Evolutionary conservation across 2,329 filamentous ascomycete species (phyloP).

Genomic region (Aspergillus candidus): DNA sequence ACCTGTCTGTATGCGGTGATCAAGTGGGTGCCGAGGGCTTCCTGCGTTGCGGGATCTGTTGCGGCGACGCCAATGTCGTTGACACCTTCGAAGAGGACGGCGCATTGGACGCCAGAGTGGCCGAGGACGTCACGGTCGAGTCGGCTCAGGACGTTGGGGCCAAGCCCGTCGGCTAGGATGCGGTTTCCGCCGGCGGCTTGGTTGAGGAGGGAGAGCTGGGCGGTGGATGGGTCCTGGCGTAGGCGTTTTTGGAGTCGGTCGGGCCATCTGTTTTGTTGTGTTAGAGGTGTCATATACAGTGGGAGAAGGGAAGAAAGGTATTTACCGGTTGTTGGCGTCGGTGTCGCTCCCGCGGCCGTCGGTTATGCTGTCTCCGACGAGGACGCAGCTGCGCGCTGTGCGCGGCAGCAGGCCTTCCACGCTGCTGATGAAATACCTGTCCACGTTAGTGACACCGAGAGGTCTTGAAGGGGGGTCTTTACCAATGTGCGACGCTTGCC

Average conservation of each 20-base stretch:
- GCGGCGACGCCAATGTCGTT: constrained; percentile 59
- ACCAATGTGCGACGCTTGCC: constrained; percentile 41
- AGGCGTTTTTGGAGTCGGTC: constrained; percentile 51
- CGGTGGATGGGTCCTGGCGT: constrained; percentile 42
- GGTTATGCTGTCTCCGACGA: constrained; percentile 61
- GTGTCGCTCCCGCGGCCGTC: constrained; percentile 57
- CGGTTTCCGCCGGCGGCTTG: constrained; percentile 65
- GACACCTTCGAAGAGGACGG: constrained; percentile 62
- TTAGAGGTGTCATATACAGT: not conserved
- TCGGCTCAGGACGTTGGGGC: constrained; percentile 55
- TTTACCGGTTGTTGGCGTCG: constrained; percentile 51
- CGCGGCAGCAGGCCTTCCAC: constrained; percentile 51
- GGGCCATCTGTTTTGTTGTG: constrained; percentile 44
- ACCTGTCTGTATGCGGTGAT: constrained; percentile 57
- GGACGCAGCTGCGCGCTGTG: constrained; percentile 42
- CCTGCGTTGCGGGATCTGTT: constrained; percentile 42
- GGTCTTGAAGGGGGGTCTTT: constrained; percentile 4
- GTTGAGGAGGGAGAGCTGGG: constrained; percentile 54
- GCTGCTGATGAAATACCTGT: constrained; percentile 55
- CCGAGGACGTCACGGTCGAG: constrained; percentile 60
- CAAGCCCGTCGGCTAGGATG: constrained; percentile 56
- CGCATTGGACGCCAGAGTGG: constrained; percentile 53
- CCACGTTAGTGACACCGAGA: constrained; percentile 18
- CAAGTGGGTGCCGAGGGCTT: constrained; percentile 45
- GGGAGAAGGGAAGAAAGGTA: too few relatives aligned